Percentiles rank a stretch among this genome's conserved stretches.
phyloP scores from a whole-genome alignment of 2,329 filamentous ascomycete species.

The Coleophoma cylindrospora region DNA sequence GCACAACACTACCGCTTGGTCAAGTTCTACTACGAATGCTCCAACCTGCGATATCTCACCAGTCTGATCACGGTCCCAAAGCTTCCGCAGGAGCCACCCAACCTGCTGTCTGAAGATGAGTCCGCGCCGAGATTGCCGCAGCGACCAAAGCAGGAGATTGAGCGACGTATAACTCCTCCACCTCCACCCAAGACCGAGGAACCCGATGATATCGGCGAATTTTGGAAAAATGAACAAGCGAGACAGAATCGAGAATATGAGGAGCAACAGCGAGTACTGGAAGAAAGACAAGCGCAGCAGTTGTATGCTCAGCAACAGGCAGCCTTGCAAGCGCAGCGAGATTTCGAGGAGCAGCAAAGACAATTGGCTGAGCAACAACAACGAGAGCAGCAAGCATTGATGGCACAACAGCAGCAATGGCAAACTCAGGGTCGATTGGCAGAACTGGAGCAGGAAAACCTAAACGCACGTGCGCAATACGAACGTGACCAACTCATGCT shows the following conservation, averaged over 20 bases:
- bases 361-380: conserved; percentile 83
- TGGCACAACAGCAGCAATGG: conserved; percentile 83
- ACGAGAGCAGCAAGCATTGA: conserved; percentile 82
- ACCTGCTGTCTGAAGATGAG: conserved; percentile 79
- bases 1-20: conserved; percentile 94
- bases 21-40: conserved; percentile 99
- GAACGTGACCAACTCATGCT: conserved; percentile 97
- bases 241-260: conserved; percentile 93
- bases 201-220: conserved; percentile 92
- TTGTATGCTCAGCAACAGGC: conserved; percentile 77
- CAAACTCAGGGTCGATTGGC: conserved; percentile 95
- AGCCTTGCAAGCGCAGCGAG: conserved; percentile 77
- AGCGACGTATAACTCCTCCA: conserved; percentile 63
- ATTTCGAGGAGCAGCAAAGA: conserved; percentile 96
- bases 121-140: conserved; percentile 77
- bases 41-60: conserved; percentile 92
- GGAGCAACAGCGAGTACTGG: conserved; percentile 83
- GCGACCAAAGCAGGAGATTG: conserved; percentile 72
- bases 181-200: conserved; percentile 67
- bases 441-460: conserved; percentile 90
- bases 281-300: conserved; percentile 80
- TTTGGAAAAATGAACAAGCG: conserved; percentile 92
- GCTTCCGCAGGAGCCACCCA: conserved; percentile 89
- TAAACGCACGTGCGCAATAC: conserved; percentile 91
- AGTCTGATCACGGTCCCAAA: conserved; percentile 96